These are phyloP conservation scores for Helicocarpus griseus DNA, from an alignment of 2,329 filamentous ascomycete species.

Conservation along the genomic window DNA sequence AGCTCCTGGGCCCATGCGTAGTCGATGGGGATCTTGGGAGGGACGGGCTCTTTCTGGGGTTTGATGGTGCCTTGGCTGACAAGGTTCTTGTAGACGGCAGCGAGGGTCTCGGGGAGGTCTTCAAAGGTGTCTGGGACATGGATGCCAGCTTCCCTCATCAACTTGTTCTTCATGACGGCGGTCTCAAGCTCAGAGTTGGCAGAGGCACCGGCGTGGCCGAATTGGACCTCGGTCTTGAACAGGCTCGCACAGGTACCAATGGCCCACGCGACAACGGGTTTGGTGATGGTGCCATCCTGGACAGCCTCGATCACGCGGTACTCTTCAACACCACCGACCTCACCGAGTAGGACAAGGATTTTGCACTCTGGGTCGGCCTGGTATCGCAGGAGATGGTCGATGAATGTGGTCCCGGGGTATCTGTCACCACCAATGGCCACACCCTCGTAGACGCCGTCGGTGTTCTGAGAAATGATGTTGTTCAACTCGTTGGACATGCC, in stretches of 20 bases:
- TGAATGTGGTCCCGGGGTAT: constrained; percentile 98
- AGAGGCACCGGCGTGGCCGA: constrained; percentile 96
- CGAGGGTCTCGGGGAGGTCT: constrained; percentile 72
- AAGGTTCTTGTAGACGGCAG: constrained; percentile 76
- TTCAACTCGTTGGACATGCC: constrained; percentile 99
- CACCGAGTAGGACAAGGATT: constrained; percentile 89
- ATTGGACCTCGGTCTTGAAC: constrained; percentile 99
- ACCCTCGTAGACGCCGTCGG: constrained; percentile 97
- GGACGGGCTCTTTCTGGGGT: constrained; percentile 77
- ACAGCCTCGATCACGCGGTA: constrained; percentile 99
- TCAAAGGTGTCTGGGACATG: constrained; percentile 93
- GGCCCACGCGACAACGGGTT: constrained; percentile 98
- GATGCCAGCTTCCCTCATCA: constrained; percentile 91
- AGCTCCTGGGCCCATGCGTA: constrained; percentile 99
- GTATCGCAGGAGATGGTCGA: constrained; percentile 95
- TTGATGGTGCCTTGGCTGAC: constrained; percentile 76
- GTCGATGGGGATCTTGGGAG: constrained; percentile 98
- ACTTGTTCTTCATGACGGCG: constrained; percentile 90
- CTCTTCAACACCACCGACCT: constrained; percentile 98
- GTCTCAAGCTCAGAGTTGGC: constrained; percentile 99
- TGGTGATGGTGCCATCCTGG: constrained; percentile 87
- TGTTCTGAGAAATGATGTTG: constrained; percentile 96
- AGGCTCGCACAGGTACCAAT: constrained; percentile 98
- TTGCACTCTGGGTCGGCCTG: constrained; percentile 96
- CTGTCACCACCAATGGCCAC: constrained; percentile 98